phyloP scores from a whole-genome alignment of 192 early-diverging fungal species.

The Gonapodya sp. region DNA sequence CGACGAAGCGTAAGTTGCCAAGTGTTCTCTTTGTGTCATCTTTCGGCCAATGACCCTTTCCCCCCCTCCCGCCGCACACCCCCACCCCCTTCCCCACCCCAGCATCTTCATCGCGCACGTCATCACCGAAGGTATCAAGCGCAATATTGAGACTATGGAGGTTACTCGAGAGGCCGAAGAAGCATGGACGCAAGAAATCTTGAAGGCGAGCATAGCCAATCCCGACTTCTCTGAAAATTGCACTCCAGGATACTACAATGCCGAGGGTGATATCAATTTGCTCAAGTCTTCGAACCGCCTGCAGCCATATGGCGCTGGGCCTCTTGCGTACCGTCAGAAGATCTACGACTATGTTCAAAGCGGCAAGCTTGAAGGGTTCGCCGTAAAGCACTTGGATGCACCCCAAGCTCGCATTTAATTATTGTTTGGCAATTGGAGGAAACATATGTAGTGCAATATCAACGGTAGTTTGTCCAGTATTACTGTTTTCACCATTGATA shows the following conservation, averaged over 20 bases:
- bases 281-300: background rate
- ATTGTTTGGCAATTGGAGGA: too few relatives aligned
- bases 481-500: too few relatives aligned
- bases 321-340: background rate
- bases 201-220: background rate
- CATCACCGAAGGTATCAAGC: background rate
- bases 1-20: background rate
- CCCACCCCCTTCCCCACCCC: too few relatives aligned
- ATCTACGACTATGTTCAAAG: background rate
- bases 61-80: too few relatives aligned
- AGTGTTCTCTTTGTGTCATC: too few relatives aligned
- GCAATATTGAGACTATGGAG: background rate
- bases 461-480: too few relatives aligned
- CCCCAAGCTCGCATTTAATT: too few relatives aligned
- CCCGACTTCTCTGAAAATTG: conserved; percentile 5
- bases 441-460: too few relatives aligned
- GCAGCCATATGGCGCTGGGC: background rate
- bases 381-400: too few relatives aligned
- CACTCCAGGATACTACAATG: conserved; percentile 3
- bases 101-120: background rate
- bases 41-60: too few relatives aligned
- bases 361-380: conserved; percentile 5
- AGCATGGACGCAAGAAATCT: background rate
- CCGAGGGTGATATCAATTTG: background rate
- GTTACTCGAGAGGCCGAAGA: background rate